Conservation (phyloP, 352 stramenopile genomes). For the Blastocystis hominis region DNA sequence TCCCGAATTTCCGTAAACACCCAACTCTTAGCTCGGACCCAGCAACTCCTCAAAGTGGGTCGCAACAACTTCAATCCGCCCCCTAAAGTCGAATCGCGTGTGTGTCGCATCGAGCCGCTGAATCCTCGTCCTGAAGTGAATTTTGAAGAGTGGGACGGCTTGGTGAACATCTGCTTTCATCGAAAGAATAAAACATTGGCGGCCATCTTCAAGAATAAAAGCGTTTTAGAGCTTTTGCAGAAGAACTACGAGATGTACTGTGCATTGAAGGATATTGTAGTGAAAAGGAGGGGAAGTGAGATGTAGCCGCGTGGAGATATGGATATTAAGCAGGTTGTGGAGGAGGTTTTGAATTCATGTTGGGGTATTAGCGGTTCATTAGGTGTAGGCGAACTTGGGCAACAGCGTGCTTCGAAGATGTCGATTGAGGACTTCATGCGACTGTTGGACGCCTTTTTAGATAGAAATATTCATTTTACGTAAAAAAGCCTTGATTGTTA, state of each 20-base stretch:
- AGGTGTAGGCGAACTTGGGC: constrained; percentile 63
- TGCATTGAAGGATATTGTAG: constrained; percentile 74
- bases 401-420: constrained; percentile 86
- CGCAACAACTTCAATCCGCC: constrained; percentile 97
- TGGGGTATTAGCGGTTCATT: constrained; percentile 1
- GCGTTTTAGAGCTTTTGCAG: constrained; percentile 83
- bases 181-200: constrained; percentile 98
- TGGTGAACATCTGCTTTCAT: constrained; percentile 98
- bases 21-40: constrained; percentile 91
- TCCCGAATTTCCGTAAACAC: constrained; percentile 96
- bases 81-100: constrained; percentile 85
- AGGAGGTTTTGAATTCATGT: constrained; percentile 80
- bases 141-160: constrained; percentile 96
- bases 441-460: constrained; percentile 87
- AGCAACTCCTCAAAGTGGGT: constrained; percentile 93
- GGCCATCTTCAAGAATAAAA: constrained; percentile 88
- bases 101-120: constrained; percentile 88
- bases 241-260: constrained; percentile 88
- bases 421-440: constrained; percentile 91
- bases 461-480: constrained; percentile 88
- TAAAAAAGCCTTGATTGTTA: constrained; percentile 60
- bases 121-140: constrained; percentile 96
- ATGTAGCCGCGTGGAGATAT: constrained; percentile 45
- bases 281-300: constrained; percentile 1
- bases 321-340: constrained; percentile 81